Base-by-base conservation (phyloP, 202 grass and related monocot genomes). In the Cymbopogon flexuosus region DNA sequence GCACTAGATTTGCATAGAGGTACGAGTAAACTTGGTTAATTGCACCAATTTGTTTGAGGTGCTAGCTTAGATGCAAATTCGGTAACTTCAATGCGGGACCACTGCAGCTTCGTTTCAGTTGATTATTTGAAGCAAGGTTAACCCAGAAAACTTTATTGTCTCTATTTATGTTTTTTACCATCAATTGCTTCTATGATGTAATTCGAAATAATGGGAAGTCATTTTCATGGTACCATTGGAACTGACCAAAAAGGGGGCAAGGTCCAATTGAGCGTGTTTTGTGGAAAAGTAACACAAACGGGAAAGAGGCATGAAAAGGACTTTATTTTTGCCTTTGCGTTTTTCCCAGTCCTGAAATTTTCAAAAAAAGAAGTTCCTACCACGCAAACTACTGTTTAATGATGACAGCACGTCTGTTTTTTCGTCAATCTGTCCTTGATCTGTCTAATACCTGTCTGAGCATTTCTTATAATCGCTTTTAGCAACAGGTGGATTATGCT, bases 391-490 rank as follows among this genome's bases (percentile, higher is more conserved):
- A 19, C 65, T 68, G 21, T 78, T 77, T 34, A 41, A 49, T 67
- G 7, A 73, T 24, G 82, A 61, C 65, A 52, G 5, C 72, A 78
- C 78, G 36, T 12, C 58, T 58, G 29, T 1, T 64, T 79, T 71
- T 27, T 33, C 1, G 51, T 68, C 65, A 61, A 54, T 10, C 39
- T 68, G 49, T 21, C 35, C 43, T 52, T 70, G 33, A 70, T 57
- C 13, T 56, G 34, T 64, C 62, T 80, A 49, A 70, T 56, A 46
- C 8, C 22, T 46, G 33, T 3, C 64, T 73, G 59, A 69, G 60
- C 77, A 76, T 72, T 81, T 33, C 8, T 45, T 85, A 65, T 81
- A 76, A 81, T 76, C 82, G 57, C 65, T 84, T 80, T 62, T 66
- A 57, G 81, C 42, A 70, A 77, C 24, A 76, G 70, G 12, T 37